Evolutionary conservation across 768 basidiomycete genomes (phyloP).

Genomic region (Tephrocybe sp.): DNA sequence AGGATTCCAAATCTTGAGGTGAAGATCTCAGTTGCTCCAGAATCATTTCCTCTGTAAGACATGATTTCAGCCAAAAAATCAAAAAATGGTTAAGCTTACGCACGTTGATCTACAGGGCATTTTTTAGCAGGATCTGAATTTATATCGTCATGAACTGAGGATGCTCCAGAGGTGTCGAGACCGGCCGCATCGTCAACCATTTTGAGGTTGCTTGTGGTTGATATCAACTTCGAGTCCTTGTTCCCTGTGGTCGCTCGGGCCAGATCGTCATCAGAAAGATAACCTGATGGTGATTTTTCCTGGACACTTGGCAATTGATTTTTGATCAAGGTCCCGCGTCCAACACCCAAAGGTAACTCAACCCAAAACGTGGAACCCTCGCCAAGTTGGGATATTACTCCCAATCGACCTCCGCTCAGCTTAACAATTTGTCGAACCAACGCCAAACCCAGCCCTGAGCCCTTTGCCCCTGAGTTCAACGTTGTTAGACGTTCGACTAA

Average conservation of each 20-base stretch:
- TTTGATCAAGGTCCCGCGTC: slow-evolving; percentile 46
- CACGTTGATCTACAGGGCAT: slow-evolving; percentile 67
- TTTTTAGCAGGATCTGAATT: slow-evolving; percentile 52
- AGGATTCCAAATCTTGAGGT: slow-evolving; percentile 21
- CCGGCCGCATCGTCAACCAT: slow-evolving; percentile 31
- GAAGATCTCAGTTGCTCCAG: slow-evolving; percentile 38
- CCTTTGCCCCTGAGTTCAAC: slow-evolving; percentile 50
- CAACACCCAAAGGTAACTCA: slow-evolving; percentile 76
- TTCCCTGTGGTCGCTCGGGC: no score
- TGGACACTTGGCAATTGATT: no score
- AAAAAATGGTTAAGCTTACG: slow-evolving; percentile 1
- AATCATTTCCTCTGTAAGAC: slow-evolving; percentile 45
- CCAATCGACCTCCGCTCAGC: slow-evolving; percentile 70
- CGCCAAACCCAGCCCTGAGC: slow-evolving; percentile 74
- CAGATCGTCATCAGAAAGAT: slow-evolving; percentile 14
- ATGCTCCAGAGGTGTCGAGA: slow-evolving; percentile 25
- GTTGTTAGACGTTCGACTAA: background rate
- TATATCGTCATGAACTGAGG: slow-evolving; percentile 22
- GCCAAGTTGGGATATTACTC: slow-evolving; percentile 61
- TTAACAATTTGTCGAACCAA: slow-evolving; percentile 80
- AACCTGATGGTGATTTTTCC: slow-evolving; percentile 21
- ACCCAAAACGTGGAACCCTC: slow-evolving; percentile 90
- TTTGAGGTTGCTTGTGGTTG: slow-evolving; percentile 22
- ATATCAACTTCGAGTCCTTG: slow-evolving; percentile 16
- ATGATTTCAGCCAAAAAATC: background rate